Evolutionary conservation across 2,329 filamentous ascomycete species (phyloP).

Genomic region (Colletotrichum sp.): DNA sequence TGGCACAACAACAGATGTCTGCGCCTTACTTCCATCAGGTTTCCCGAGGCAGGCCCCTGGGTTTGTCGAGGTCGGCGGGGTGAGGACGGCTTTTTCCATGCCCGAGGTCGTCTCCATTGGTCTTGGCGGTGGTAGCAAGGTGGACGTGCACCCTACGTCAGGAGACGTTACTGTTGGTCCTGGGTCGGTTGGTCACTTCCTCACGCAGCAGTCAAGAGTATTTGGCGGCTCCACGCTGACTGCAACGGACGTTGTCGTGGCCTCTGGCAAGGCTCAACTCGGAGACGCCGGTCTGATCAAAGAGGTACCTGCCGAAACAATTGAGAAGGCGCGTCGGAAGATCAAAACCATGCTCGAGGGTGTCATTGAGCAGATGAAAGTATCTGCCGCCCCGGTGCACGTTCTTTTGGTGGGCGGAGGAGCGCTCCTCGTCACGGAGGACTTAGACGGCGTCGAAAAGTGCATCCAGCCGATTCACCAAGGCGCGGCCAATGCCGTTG

Average conservation of each 20-base stretch:
- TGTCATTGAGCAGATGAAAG: constrained; percentile 61
- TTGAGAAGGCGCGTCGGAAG: constrained; percentile 30
- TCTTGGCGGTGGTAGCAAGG: constrained; percentile 56
- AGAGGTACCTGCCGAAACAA: constrained; percentile 23
- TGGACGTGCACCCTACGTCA: constrained; percentile 18
- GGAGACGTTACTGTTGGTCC: constrained; percentile 53
- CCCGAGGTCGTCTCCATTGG: constrained; percentile 61
- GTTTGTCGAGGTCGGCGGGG: constrained; percentile 62
- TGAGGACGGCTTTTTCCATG: constrained; percentile 64
- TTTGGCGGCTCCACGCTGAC: constrained; percentile 61
- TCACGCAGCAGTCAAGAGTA: constrained; percentile 50
- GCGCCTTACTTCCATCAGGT: constrained; percentile 60
- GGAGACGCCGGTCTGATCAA: constrained; percentile 33
- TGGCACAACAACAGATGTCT: constrained; percentile 66
- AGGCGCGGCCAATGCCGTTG: constrained; percentile 65
- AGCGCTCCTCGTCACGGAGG: constrained; percentile 53
- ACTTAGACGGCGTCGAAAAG: constrained; percentile 53
- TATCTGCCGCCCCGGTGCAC: constrained; percentile 54
- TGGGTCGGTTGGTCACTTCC: constrained; percentile 57
- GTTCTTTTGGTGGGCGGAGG: constrained; percentile 65
- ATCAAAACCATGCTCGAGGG: constrained; percentile 54
- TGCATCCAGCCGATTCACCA: constrained; percentile 56
- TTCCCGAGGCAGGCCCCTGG: constrained; percentile 65
- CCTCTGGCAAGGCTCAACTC: constrained; percentile 32
- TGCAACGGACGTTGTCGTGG: constrained; percentile 56